Evolutionary conservation across 2,329 filamentous ascomycete species (phyloP).

Genomic region (Metarhizium guizhouense): DNA sequence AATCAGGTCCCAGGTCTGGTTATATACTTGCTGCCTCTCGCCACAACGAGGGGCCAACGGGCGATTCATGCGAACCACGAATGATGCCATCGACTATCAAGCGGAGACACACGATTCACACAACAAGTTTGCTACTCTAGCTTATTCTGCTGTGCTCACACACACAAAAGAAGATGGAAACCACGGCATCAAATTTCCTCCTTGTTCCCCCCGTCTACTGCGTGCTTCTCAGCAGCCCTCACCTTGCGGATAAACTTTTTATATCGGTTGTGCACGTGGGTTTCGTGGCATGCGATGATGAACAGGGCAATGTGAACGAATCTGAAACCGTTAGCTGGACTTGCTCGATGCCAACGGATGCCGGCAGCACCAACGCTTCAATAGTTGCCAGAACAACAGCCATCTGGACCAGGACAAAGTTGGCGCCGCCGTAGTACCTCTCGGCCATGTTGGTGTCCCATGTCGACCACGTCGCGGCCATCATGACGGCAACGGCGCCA

Average conservation of each 20-base stretch:
- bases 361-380: background rate
- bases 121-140: too few species aligned
- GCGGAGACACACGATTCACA: too few species aligned
- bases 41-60: too few species aligned
- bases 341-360: too few species aligned
- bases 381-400: background rate
- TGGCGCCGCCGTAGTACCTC: background rate
- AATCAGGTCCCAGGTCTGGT: too few species aligned
- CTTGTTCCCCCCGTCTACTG: background rate
- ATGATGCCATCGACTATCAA: too few species aligned
- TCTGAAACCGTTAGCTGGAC: background rate
- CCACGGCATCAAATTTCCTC: background rate
- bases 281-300: slow-evolving; percentile 2
- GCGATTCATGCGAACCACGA: too few species aligned
- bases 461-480: slow-evolving; percentile 1
- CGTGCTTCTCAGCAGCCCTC: background rate
- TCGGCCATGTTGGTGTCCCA: background rate
- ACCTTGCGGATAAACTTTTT: background rate
- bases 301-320: background rate
- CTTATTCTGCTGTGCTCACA: too few species aligned
- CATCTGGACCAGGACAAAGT: background rate
- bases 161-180: too few species aligned
- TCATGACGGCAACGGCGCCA: slow-evolving; percentile 1
- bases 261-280: background rate
- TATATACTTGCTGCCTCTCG: too few species aligned